Conservation (phyloP, 495 filamentous ascomycete genomes). For the Cetradonia linearis region DNA sequence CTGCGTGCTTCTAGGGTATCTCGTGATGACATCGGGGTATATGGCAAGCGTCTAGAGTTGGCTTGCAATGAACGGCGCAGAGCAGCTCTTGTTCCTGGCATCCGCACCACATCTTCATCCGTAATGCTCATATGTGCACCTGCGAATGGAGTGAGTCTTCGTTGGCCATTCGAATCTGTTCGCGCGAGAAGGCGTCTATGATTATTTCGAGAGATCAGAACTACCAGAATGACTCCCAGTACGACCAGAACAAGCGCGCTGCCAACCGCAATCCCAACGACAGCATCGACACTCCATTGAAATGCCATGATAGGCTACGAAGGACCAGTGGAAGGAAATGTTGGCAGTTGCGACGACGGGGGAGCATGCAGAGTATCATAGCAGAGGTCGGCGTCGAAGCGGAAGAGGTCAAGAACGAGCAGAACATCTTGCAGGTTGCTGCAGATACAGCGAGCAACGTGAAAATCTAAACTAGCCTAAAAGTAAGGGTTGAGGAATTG, state of each 20-base stretch:
- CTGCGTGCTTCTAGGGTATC: conserved; percentile 29
- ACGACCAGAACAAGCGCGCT: conserved; percentile 35
- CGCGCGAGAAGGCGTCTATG: conserved; percentile 32
- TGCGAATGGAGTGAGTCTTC: conserved; percentile 23
- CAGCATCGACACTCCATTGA: background rate
- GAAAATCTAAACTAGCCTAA: background rate
- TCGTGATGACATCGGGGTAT: conserved; percentile 36
- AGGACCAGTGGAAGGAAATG: background rate
- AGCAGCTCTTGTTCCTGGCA: conserved; percentile 31
- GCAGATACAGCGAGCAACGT: conserved; percentile 5
- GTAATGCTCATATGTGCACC: conserved; percentile 26
- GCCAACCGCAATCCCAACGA: conserved; percentile 38
- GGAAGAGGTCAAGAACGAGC: background rate
- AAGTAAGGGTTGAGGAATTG: conserved; percentile 3
- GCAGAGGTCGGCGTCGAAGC: background rate
- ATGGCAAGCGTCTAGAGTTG: conserved; percentile 35
- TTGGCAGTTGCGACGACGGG: background rate
- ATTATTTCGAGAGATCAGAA: conserved; percentile 36
- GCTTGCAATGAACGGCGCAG: conserved; percentile 34
- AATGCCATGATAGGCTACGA: background rate
- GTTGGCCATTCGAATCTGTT: conserved; percentile 20
- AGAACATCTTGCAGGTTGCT: background rate
- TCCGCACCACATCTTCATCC: conserved; percentile 23
- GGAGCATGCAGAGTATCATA: background rate
- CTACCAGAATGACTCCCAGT: conserved; percentile 28